Evolutionary conservation across 1,284 basidiomycete species (phyloP).

Genomic region (Mycena sp.): DNA sequence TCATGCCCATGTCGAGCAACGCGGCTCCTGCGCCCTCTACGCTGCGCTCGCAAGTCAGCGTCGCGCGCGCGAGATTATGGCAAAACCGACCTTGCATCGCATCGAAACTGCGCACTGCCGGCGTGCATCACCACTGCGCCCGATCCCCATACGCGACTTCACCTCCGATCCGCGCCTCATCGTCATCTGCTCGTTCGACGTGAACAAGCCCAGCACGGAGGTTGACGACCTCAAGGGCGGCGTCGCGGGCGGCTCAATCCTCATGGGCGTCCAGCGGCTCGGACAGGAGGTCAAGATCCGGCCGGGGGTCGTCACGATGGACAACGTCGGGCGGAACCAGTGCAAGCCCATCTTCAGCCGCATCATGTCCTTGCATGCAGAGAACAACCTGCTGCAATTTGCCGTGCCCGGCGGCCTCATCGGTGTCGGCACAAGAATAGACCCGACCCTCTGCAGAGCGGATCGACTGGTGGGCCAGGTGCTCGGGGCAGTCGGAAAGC

Average conservation of each 20-base stretch:
- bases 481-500: slow-evolving; percentile 91
- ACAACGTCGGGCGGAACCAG: slow-evolving; percentile 88
- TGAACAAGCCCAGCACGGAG: slow-evolving; percentile 98
- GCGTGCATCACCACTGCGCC: too few species aligned
- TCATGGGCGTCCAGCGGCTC: slow-evolving; percentile 90
- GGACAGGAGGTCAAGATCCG: slow-evolving; percentile 98
- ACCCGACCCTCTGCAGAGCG: slow-evolving; percentile 96
- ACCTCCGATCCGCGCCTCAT: slow-evolving; percentile 92
- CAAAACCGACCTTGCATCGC: too few species aligned
- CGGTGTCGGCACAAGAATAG: slow-evolving; percentile 97
- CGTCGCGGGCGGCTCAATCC: slow-evolving; percentile 96
- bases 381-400: slow-evolving; percentile 94
- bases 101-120: too few species aligned
- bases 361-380: slow-evolving; percentile 93
- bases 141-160: slow-evolving; percentile 95
- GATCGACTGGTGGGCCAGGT: slow-evolving; percentile 98
- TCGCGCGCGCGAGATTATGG: too few species aligned
- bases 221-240: slow-evolving; percentile 98
- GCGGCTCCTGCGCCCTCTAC: too few species aligned
- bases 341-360: slow-evolving; percentile 95
- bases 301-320: slow-evolving; percentile 97
- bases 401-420: slow-evolving; percentile 98
- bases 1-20: too few species aligned
- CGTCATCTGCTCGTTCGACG: slow-evolving; percentile 99
- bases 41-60: too few species aligned